Evolutionary conservation across 805 yeast genomes (phyloP).

Genomic region (Schizosaccharomyces cryophilus): DNA sequence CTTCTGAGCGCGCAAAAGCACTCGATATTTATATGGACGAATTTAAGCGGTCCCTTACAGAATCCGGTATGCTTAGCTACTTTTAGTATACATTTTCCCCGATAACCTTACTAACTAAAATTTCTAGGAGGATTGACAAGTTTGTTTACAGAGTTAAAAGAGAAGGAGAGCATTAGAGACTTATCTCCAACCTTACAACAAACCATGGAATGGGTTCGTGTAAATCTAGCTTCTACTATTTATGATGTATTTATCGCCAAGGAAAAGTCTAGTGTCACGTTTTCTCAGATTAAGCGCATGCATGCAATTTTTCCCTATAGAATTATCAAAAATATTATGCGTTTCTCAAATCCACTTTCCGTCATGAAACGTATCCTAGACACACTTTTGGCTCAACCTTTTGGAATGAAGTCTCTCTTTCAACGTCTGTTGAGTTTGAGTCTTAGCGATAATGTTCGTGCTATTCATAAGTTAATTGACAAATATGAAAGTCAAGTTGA

Average conservation of each 20-base stretch:
- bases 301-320: slow-evolving; percentile 64
- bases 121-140: slow-evolving; percentile 26
- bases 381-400: slow-evolving; percentile 56
- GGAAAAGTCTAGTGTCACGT: slow-evolving; percentile 57
- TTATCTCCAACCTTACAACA: slow-evolving; percentile 43
- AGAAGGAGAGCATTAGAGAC: slow-evolving; percentile 25
- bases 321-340: slow-evolving; percentile 48
- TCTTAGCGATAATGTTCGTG: slow-evolving; percentile 48
- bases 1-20: slow-evolving; percentile 29
- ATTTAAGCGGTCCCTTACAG: slow-evolving; percentile 30
- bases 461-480: slow-evolving; percentile 29
- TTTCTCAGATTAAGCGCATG: slow-evolving; percentile 41
- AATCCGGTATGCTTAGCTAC: slow-evolving; percentile 10
- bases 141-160: slow-evolving; percentile 43
- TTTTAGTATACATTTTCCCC: background rate
- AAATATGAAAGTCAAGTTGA: slow-evolving; percentile 21
- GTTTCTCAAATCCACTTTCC: slow-evolving; percentile 68
- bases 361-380: slow-evolving; percentile 61
- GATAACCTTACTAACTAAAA: background rate
- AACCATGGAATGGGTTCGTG: slow-evolving; percentile 58
- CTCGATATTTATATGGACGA: slow-evolving; percentile 33
- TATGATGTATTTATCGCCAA: slow-evolving; percentile 59
- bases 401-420: slow-evolving; percentile 35
- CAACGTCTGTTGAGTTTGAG: slow-evolving; percentile 53
- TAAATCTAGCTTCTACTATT: slow-evolving; percentile 63